Base-by-base conservation (phyloP, 2,329 filamentous ascomycete species). In the Scolecobasidium constrictum region DNA sequence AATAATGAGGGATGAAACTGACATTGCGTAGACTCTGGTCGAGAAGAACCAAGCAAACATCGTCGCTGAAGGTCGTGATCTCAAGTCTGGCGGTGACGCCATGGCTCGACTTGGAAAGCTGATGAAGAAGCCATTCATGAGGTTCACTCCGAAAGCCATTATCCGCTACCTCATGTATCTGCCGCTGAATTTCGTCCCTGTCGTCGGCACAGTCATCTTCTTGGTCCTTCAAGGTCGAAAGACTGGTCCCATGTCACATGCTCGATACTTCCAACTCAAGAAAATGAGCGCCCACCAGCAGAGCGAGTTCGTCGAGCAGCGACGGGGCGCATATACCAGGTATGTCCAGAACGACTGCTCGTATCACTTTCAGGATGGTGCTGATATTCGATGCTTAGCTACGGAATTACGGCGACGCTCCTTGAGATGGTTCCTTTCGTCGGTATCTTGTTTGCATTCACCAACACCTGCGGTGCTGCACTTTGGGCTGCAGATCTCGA, bases 181-280 rank as follows among this genome's bases (percentile, higher is more conserved):
- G 34, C 88, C 90, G 9, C 71, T 96, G 47, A 96, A 95, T 66
- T 87, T 94, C 57, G 87, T 96, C 41, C 90, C 90, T 0, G 73
- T 95, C 1, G 76, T 94, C 15, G 90, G 90, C 4, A 94, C 88
- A 0, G 66, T 79, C 5, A 66, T 87, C 4, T 96, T 94, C 60
- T 73, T 95, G 23, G 59, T 83, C 20, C 58, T 93, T 13, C 86
- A 94, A 61, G 67, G 64, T 15, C 60, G 60, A 53, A 67, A 66
- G 45, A 58, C 65, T 19, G 77, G 72, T 2, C 75, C 77, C 33
- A 65, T 65, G 1, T 67, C 69, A 28, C 72, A 77, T 55, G 57
- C 61, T 3, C 60, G 92, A 63, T 95, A 94, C 63, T 95, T 94
- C 60, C 85, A 94, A 66, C 71, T 96, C 48, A 96, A 95, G 66